Percentiles rank a stretch among this genome's conserved stretches.
Evolutionary conservation across 768 basidiomycete species (phyloP).

Genomic region (Phanerochaete sordida): DNA sequence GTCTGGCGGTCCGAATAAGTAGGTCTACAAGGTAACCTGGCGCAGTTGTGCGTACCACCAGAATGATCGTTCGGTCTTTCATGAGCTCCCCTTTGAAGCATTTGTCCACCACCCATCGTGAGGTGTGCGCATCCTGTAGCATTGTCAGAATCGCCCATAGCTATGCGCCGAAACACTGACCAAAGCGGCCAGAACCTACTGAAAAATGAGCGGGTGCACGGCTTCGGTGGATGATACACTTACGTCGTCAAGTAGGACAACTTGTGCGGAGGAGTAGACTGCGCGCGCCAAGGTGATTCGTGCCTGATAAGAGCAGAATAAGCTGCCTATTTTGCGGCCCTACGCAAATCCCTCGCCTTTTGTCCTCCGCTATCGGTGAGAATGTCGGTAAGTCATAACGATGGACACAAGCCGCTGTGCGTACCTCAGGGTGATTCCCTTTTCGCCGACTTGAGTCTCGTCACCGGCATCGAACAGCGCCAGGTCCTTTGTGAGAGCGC

Average conservation of each 20-base stretch:
- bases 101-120: slow-evolving; percentile 43
- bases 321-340: too few species aligned
- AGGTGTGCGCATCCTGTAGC: slow-evolving; percentile 40
- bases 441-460: slow-evolving; percentile 37
- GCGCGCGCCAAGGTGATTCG: slow-evolving; percentile 40
- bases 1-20: slow-evolving; percentile 27
- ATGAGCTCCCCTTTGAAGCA: slow-evolving; percentile 42
- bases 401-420: neutral
- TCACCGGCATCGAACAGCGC: slow-evolving; percentile 29
- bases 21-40: neutral
- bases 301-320: slow-evolving; percentile 24
- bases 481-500: slow-evolving; percentile 28
- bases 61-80: slow-evolving; percentile 41
- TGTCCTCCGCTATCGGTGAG: slow-evolving; percentile 10
- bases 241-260: slow-evolving; percentile 40
- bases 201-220: neutral
- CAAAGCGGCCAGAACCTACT: neutral
- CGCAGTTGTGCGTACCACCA: slow-evolving; percentile 34
- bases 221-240: neutral
- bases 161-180: slow-evolving; percentile 39
- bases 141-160: too few species aligned
- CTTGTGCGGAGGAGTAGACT: slow-evolving; percentile 33
- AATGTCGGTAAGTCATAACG: neutral
- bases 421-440: slow-evolving; percentile 31
- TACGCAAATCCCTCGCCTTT: slow-evolving; percentile 31